Base-by-base conservation (phyloP, 805 yeast species). In the Metschnikowia chrysomelidarum region DNA sequence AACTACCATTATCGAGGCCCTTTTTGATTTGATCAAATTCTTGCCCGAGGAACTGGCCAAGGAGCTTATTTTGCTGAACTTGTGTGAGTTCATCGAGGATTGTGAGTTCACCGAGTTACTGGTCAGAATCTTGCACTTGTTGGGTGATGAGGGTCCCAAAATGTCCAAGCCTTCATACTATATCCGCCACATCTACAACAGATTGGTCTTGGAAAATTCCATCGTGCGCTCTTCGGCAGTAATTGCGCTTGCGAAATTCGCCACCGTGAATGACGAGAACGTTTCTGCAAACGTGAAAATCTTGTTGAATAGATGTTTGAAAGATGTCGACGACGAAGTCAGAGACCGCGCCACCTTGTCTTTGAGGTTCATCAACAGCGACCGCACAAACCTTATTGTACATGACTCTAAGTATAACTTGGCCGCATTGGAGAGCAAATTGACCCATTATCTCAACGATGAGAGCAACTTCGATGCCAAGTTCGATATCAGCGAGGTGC, bases 61-160 rank as follows among this genome's bases (percentile, higher is more conserved):
- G 53, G 93, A 85, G 50, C 62, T 76, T 31, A 95, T 96, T 15
- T 70, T 93, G 54, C 87, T 85, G 64, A 82, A 82, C 60, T 73
- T 93, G 51, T 88, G 98, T 72, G 98, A 93, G 62, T 89, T 88
- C 57, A 93, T 93, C 53, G 98, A 93, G 65, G 98, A 93, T 70
- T 93, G 98, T 67, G 98, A 93, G 66, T 91, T 75, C 67, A 85
- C 96, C 19, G 96, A 88, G 63, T 78, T 93, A 43, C 78, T 94
- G 18, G 95, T 89, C n/a, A 78, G 98, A 56, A 82, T 93, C 40
- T 73, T 93, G 60, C 96, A 89, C 63, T 63, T 91, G 43, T 75
- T 93, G 47, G 98, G 98, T 57, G 85, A 81, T 47, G 95, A 89
- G 62, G 98, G 98, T 43, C 97, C 98, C 53, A 67, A 72, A 40